phyloP scores from a whole-genome alignment of 495 filamentous ascomycete species.

The Annulohypoxylon maeteangense region DNA sequence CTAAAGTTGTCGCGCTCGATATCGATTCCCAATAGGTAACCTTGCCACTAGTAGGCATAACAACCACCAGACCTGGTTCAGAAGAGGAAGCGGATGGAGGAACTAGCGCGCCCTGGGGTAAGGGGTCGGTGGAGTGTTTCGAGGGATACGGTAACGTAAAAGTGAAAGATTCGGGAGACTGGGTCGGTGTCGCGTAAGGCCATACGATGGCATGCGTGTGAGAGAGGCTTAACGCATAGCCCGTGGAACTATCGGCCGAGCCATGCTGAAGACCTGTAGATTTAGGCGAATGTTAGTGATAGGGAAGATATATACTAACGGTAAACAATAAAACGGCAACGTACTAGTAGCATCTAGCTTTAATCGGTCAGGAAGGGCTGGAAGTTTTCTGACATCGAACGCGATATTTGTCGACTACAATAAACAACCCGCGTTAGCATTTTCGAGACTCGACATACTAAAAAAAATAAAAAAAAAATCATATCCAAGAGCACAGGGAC shows the following conservation, averaged over 20 bases:
- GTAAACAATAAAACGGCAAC: conserved; percentile 32
- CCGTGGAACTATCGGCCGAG: conserved; percentile 69
- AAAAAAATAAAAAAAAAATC: neutral
- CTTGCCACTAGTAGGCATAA: conserved; percentile 84
- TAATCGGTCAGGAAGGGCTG: conserved; percentile 79
- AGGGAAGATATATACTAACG: conserved; percentile 42
- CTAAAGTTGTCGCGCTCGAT: conserved; percentile 79
- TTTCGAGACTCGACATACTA: neutral
- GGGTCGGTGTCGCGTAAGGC: conserved; percentile 77
- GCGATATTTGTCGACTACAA: conserved; percentile 84
- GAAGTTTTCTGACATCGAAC: conserved; percentile 86
- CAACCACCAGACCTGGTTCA: conserved; percentile 83
- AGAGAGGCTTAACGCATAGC: conserved; percentile 82
- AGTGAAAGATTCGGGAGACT: conserved; percentile 74
- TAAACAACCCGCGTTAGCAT: conserved; percentile 35
- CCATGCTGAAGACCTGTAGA: conserved; percentile 66
- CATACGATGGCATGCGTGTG: conserved; percentile 84
- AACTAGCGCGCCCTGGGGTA: conserved; percentile 84
- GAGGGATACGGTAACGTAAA: conserved; percentile 81
- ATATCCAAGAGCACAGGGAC: neutral
- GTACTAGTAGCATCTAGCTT: conserved; percentile 69
- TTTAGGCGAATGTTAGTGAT: conserved; percentile 26
- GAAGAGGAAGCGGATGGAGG: conserved; percentile 74
- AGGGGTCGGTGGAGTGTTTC: conserved; percentile 67
- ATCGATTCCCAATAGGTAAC: conserved; percentile 96